These are phyloP conservation scores for Saccharomycopsis microspora DNA, from an alignment of 805 yeast species.

Conservation along the genomic window DNA sequence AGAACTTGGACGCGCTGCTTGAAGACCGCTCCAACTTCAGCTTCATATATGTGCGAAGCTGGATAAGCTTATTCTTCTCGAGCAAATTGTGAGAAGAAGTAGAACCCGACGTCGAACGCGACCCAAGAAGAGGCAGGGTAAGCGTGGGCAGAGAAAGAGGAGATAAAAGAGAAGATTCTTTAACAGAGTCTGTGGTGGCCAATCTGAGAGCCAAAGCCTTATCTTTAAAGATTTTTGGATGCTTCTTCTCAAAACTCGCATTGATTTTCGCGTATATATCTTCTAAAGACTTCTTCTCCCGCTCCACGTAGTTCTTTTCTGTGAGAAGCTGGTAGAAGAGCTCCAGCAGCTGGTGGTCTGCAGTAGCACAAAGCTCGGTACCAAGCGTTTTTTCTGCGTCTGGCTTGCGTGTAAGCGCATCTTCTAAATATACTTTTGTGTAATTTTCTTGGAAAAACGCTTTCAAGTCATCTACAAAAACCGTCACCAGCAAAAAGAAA, in stretches of 20 bases:
- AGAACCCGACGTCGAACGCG: background rate
- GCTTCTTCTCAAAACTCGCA: conserved; percentile 31
- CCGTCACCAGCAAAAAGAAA: conserved; percentile 45
- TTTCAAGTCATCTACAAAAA: conserved; percentile 53
- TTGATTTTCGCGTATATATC: conserved; percentile 36
- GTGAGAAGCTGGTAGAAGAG: conserved; percentile 59
- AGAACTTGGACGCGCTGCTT: conserved; percentile 22
- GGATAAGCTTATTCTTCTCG: conserved; percentile 36
- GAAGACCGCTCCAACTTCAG: conserved; percentile 34
- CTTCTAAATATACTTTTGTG: conserved; percentile 16
- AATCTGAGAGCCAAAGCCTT: conserved; percentile 23
- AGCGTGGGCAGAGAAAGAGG: conserved; percentile 12
- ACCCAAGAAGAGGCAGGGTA: background rate
- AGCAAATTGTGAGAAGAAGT: conserved; percentile 11
- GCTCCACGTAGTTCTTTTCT: conserved; percentile 55
- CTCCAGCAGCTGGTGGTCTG: conserved; percentile 68
- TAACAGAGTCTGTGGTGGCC: conserved; percentile 14
- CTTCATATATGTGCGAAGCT: conserved; percentile 47
- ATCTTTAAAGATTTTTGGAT: conserved; percentile 26
- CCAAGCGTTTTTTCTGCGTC: conserved; percentile 22
- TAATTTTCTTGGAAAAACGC: conserved; percentile 33
- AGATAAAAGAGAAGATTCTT: conserved; percentile 10
- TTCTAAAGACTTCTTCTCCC: conserved; percentile 61
- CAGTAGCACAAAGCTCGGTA: conserved; percentile 31
- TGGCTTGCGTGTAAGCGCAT: conserved; percentile 5